Evolutionary conservation across 2,329 filamentous ascomycete species (phyloP), one percentile per base, ranked within the genome.

Genomic region (Polychaeton citri): DNA sequence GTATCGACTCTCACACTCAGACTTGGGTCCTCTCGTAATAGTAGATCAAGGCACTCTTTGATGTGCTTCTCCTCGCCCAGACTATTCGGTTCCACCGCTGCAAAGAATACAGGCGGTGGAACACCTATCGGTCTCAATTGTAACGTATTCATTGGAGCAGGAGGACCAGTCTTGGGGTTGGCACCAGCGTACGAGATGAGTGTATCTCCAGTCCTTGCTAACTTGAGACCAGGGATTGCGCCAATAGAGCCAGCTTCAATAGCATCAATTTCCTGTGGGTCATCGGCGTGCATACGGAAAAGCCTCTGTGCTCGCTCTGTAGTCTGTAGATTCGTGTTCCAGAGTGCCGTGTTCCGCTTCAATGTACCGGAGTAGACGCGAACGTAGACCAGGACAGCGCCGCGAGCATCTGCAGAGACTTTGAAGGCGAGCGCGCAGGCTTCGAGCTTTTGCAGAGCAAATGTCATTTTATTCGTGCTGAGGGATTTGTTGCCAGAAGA

Each of bases 91-190:
- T 96, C 88, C 19, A 96, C 78, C 41, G 87, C 84, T n/a, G 92
- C 79, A 57, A 96, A 98, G 52, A 95, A 94, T 0, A 98, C 90
- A 0, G 90, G 86, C 0, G 90, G 86, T 1, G 90, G 88, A 1
- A 95, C 83, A 40, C 82, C 74, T 19, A 93, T 90, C 0, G 90
- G 85, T 12, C 85, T 76, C 21, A 98, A 73, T 52, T 94, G 86
- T 12, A 96, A 64, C 12, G 71, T 77, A 34, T 79, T 76, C 33
- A 94, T 63, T 1, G 75, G 71, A 12, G 76, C 71, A 13, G 81
- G 75, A 2, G 84, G 77, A 0, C 73, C 71, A 5, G 71, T 71
- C 53, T 74, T 72, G 8, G 66, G 61, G 39, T 69, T 76, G 30
- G 69, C 64, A 5, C 73, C 74, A 17, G 72, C 66, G 47, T 84